phyloP scores from a whole-genome alignment of 805 yeast species.

The Candida parachauliodes region DNA sequence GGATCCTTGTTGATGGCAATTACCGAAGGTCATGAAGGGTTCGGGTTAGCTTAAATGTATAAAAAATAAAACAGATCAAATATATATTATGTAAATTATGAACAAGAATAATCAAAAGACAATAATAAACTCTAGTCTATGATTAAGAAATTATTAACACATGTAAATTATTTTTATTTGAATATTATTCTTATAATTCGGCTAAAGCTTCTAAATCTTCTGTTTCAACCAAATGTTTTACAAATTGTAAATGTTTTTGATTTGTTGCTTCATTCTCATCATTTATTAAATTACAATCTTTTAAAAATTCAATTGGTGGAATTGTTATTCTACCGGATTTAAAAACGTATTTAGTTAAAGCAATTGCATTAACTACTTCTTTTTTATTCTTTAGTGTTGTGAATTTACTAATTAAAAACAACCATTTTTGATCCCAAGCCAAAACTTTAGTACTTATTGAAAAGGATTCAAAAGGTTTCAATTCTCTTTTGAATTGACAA shows the following conservation, averaged over 20 bases:
- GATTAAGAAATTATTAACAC: neutral
- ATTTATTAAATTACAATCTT: constrained; percentile 51
- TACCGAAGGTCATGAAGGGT: constrained; percentile 94
- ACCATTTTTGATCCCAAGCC: constrained; percentile 89
- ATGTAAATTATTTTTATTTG: neutral
- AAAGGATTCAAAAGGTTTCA: constrained; percentile 62
- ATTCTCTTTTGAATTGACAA: constrained; percentile 66
- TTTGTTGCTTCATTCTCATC: constrained; percentile 47
- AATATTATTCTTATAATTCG: neutral
- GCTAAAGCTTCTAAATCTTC: constrained; percentile 28
- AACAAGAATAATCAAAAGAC: no score
- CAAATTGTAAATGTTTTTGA: constrained; percentile 34
- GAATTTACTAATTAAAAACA: constrained; percentile 66
- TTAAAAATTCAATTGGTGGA: constrained; percentile 56
- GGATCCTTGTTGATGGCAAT: constrained; percentile 79
- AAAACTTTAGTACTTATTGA: constrained; percentile 54
- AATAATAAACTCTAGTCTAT: no score
- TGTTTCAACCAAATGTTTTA: constrained; percentile 30
- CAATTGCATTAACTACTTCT: constrained; percentile 55
- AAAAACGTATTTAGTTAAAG: constrained; percentile 76
- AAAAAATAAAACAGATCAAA: no score
- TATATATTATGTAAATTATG: no score
- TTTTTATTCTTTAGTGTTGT: constrained; percentile 30
- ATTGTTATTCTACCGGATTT: constrained; percentile 69
- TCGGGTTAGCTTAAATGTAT: constrained; percentile 71